Conservation (phyloP, 2,329 filamentous ascomycete genomes). For the Aspergillus brunneoviolaceus region DNA sequence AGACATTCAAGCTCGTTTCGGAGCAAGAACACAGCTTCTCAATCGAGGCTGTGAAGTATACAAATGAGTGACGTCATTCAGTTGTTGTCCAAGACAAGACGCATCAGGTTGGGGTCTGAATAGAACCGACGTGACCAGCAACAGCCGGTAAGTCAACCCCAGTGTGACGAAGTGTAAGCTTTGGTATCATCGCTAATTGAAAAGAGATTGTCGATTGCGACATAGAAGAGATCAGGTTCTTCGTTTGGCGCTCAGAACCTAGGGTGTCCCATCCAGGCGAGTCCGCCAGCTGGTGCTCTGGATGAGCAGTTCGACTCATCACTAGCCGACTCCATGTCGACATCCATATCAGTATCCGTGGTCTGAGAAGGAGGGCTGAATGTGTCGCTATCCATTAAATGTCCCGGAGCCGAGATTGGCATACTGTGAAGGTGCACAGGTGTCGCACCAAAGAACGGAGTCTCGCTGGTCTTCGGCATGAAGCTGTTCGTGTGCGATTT, state of each 20-base stretch:
- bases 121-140: conserved; percentile 7
- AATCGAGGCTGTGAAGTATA: not conserved
- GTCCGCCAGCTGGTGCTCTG: conserved; percentile 28
- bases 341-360: conserved; percentile 28
- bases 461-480: conserved; percentile 21
- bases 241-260: conserved; percentile 3
- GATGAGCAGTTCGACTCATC: conserved; percentile 20
- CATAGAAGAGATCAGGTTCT: not conserved
- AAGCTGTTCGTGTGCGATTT: conserved; percentile 16
- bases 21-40: not conserved
- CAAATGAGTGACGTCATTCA: not conserved
- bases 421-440: conserved; percentile 23
- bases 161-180: not conserved
- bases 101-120: not conserved
- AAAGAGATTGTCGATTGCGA: not conserved
- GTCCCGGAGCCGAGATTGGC: conserved; percentile 16
- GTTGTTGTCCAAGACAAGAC: not conserved
- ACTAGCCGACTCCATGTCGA: conserved; percentile 32
- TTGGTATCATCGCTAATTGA: conserved; percentile 4
- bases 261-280: conserved; percentile 33
- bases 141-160: not conserved
- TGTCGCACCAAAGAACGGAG: conserved; percentile 16
- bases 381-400: conserved; percentile 22
- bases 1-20: not conserved
- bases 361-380: conserved; percentile 23